Percentiles rank a stretch among this genome's conserved stretches.
Evolutionary conservation across 805 yeast genomes (phyloP).

Genomic region (Yamadazyma olivae): DNA sequence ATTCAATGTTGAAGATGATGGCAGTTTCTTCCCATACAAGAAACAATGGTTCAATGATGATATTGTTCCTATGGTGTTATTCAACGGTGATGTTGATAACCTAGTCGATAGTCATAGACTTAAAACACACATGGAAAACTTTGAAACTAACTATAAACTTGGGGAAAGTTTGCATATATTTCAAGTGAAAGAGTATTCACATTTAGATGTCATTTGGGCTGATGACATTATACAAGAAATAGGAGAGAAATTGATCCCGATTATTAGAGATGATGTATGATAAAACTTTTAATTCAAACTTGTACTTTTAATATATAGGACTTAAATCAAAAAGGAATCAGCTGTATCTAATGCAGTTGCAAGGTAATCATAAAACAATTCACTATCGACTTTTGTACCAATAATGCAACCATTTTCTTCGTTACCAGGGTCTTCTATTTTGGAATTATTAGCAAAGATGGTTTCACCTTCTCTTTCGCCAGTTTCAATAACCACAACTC

Average conservation of each 20-base stretch:
- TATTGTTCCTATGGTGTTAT: slow-evolving; percentile 57
- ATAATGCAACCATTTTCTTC: slow-evolving; percentile 17
- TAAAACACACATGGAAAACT: slow-evolving; percentile 56
- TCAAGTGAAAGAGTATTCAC: slow-evolving; percentile 66
- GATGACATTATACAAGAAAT: slow-evolving; percentile 65
- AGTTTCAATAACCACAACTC: slow-evolving; percentile 21
- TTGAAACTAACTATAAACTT: slow-evolving; percentile 47
- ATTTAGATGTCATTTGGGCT: slow-evolving; percentile 93
- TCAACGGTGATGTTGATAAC: slow-evolving; percentile 70
- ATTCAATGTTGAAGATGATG: slow-evolving; percentile 22
- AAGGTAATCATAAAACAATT: slow-evolving; percentile 15
- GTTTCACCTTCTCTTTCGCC: slow-evolving; percentile 33
- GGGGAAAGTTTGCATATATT: slow-evolving; percentile 35
- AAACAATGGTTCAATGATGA: slow-evolving; percentile 48
- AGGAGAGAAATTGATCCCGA: slow-evolving; percentile 36
- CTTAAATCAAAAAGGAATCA: slow-evolving; percentile 4
- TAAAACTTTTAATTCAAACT: background rate
- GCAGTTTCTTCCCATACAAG: slow-evolving; percentile 52
- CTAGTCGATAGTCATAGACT: slow-evolving; percentile 75
- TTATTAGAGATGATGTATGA: slow-evolving; percentile 1
- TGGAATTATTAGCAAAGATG: slow-evolving; percentile 9
- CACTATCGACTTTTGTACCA: slow-evolving; percentile 14
- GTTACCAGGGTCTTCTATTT: slow-evolving; percentile 8
- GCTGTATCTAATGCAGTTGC: slow-evolving; percentile 17
- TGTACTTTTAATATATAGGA: no score